Conservation (phyloP, 805 yeast species). For the Scheffersomyces amazonensis region DNA sequence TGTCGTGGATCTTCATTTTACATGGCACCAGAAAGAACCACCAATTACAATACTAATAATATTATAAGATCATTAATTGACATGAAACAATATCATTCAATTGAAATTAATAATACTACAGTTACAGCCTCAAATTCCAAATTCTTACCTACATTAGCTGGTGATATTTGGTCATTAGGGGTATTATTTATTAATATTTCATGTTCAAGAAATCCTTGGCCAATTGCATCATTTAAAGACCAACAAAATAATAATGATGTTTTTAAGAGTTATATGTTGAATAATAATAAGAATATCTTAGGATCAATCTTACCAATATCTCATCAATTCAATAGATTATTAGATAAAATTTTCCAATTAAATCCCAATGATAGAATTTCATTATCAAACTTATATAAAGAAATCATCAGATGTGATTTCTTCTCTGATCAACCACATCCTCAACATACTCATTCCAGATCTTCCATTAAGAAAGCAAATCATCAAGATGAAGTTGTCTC, state of each 20-base stretch:
- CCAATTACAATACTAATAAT: constrained; percentile 36
- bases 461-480: neutral
- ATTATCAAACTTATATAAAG: constrained; percentile 37
- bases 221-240: constrained; percentile 67
- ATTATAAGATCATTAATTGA: constrained; percentile 25
- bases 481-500: neutral
- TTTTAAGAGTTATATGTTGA: constrained; percentile 59
- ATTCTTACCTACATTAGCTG: constrained; percentile 65
- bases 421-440: constrained; percentile 18
- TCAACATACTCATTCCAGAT: neutral
- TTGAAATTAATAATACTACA: constrained; percentile 12
- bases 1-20: constrained; percentile 88
- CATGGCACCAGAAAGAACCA: constrained; percentile 88
- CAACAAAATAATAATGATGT: constrained; percentile 36
- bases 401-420: constrained; percentile 32
- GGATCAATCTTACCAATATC: constrained; percentile 73
- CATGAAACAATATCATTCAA: constrained; percentile 22
- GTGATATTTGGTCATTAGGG: constrained; percentile 84
- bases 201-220: constrained; percentile 89
- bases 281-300: constrained; percentile 51
- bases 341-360: constrained; percentile 42
- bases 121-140: constrained; percentile 20
- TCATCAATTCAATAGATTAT: constrained; percentile 51
- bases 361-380: constrained; percentile 49
- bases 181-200: constrained; percentile 76